phyloP scores from a whole-genome alignment of 2,329 filamentous ascomycete genomes.

The Colletotrichum tropicale region DNA sequence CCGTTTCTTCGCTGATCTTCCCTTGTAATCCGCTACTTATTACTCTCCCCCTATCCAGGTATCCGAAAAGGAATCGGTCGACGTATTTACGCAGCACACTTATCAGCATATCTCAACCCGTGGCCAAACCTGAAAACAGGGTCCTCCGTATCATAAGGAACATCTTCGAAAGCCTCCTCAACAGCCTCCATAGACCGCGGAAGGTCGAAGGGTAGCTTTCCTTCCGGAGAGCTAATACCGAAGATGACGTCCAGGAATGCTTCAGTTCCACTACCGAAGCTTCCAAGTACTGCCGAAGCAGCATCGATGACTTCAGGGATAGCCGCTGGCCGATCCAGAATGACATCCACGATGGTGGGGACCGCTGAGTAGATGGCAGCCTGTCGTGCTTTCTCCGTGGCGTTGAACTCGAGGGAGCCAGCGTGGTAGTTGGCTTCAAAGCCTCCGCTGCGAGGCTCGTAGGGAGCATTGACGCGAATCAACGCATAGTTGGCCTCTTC shows the following conservation, averaged over 20 bases:
- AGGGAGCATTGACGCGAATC: slow-evolving; percentile 42
- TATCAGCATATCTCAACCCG: slow-evolving; percentile 20
- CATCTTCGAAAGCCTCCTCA: slow-evolving; percentile 30
- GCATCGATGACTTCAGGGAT: slow-evolving; percentile 44
- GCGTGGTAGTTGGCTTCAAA: slow-evolving; percentile 43
- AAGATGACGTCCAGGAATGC: slow-evolving; percentile 51
- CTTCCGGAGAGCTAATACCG: slow-evolving; percentile 38
- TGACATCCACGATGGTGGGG: slow-evolving; percentile 48
- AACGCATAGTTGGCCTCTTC: slow-evolving; percentile 45
- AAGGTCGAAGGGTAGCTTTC: slow-evolving; percentile 50
- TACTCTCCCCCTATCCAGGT: neutral
- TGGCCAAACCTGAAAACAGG: slow-evolving; percentile 34
- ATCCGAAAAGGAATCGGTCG: neutral
- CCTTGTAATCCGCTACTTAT: neutral
- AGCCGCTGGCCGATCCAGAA: slow-evolving; percentile 43
- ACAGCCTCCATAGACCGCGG: slow-evolving; percentile 48
- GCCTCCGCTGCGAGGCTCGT: slow-evolving; percentile 41
- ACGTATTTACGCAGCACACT: neutral
- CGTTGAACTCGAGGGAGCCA: slow-evolving; percentile 44
- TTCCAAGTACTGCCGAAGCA: slow-evolving; percentile 42
- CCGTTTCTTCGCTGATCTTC: neutral
- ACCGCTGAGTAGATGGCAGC: slow-evolving; percentile 39
- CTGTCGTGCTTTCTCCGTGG: slow-evolving; percentile 27
- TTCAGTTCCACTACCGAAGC: slow-evolving; percentile 41
- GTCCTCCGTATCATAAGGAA: slow-evolving; percentile 30